phyloP scores from a whole-genome alignment of 371 early-diverging fungal species.

The Massospora cicadina region DNA sequence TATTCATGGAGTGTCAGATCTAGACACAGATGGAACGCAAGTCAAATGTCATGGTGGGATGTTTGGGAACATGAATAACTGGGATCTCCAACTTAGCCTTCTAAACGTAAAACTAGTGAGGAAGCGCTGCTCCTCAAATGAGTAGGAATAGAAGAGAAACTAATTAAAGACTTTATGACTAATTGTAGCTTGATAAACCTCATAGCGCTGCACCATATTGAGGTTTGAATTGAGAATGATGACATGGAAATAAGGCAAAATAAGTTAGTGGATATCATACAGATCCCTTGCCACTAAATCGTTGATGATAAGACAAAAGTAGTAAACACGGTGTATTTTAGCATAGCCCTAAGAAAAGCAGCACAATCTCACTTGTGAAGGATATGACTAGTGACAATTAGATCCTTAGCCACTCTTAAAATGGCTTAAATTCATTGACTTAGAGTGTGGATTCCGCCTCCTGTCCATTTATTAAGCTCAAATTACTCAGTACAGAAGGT shows the following conservation, averaged over 20 bases:
- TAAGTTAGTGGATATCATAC: slow-evolving; percentile 32
- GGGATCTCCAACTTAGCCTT: slow-evolving; percentile 39
- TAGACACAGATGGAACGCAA: slow-evolving; percentile 13
- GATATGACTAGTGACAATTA: no score
- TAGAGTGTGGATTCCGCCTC: no score
- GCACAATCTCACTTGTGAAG: no score
- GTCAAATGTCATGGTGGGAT: not conserved
- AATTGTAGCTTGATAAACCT: slow-evolving; percentile 49
- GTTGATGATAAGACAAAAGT: no score
- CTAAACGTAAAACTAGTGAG: slow-evolving; percentile 67
- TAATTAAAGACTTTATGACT: slow-evolving; percentile 52
- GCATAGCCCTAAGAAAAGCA: no score
- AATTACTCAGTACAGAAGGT: no score
- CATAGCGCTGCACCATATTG: slow-evolving; percentile 68
- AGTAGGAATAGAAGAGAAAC: slow-evolving; percentile 82
- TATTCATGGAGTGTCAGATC: not conserved
- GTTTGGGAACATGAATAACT: not conserved
- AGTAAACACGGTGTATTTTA: no score
- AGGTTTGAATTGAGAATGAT: slow-evolving; percentile 82
- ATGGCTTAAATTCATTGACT: no score
- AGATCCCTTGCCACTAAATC: slow-evolving; percentile 28
- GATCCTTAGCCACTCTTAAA: no score
- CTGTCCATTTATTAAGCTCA: no score
- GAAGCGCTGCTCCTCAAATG: slow-evolving; percentile 89
- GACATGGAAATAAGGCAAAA: slow-evolving; percentile 55